Percentiles rank a stretch among this genome's conserved stretches.
Evolutionary conservation across 108 stramenopile genomes (phyloP).

Genomic region (Licmophora abbreviata): DNA sequence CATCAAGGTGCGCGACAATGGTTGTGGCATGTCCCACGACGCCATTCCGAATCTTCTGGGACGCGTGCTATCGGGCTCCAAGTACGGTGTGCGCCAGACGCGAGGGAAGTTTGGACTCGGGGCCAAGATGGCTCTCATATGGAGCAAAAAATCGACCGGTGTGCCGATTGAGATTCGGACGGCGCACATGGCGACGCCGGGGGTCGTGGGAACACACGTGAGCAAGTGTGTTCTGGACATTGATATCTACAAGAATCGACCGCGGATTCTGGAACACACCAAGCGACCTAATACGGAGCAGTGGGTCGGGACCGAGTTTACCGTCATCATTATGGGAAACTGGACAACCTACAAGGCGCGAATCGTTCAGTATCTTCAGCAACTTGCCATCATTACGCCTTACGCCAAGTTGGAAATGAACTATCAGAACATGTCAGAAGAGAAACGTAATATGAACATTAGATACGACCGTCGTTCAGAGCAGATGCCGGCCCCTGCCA

Average conservation of each 20-base stretch:
- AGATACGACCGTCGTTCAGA: slow-evolving; percentile 73
- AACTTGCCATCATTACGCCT: slow-evolving; percentile 95
- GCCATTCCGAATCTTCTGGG: slow-evolving; percentile 89
- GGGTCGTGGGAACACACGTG: slow-evolving; percentile 14
- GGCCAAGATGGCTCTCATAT: slow-evolving; percentile 97
- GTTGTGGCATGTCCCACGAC: slow-evolving; percentile 92
- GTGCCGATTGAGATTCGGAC: slow-evolving; percentile 80
- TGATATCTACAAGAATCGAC: slow-evolving; percentile 89
- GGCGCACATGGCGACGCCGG: slow-evolving; percentile 24
- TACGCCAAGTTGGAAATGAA: slow-evolving; percentile 78
- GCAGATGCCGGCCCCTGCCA: slow-evolving; percentile 86
- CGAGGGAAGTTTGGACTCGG: slow-evolving; percentile 96
- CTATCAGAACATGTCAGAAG: slow-evolving; percentile 51
- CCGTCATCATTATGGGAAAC: slow-evolving; percentile 84
- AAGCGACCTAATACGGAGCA: slow-evolving; percentile 43
- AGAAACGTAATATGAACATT: slow-evolving; percentile 52
- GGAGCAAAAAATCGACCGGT: slow-evolving; percentile 91
- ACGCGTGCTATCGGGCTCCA: slow-evolving; percentile 85
- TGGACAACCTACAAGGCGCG: slow-evolving; percentile 88
- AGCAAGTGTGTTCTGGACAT: slow-evolving; percentile 87
- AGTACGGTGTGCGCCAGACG: slow-evolving; percentile 94
- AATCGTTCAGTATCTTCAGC: slow-evolving; percentile 88
- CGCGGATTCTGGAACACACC: slow-evolving; percentile 71
- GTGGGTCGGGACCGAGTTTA: slow-evolving; percentile 83
- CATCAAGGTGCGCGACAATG: slow-evolving; percentile 87